Evolutionary conservation across 2,329 filamentous ascomycete species (phyloP), one percentile per base, ranked within the genome.

Genomic region (Beauveria sp.): DNA sequence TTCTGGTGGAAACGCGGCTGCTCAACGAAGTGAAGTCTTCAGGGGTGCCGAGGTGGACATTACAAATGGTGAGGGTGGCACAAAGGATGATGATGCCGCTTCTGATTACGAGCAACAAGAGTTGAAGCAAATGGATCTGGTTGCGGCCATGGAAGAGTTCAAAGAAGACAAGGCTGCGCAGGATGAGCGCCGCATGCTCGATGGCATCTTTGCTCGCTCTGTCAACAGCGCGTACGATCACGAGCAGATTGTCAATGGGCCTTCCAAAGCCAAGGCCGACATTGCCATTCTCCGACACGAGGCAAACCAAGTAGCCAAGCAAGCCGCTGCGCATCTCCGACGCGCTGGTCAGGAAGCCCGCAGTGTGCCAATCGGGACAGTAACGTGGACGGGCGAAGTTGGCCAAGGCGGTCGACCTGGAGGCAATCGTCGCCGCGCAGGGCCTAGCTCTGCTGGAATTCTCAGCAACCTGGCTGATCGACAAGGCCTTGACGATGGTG

Each of bases 191-290:
- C 89, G 91, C 50, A 85, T 98, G 66, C 89, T 98, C 78, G 88
- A 93, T 65, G 89, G 90, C 57, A 91, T 99, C 60, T 96, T 98
- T 71, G 88, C 92, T 1, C 86, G 88, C 46, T 89, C 91, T 2
- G 89, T 98, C 1, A 92, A 96, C 69, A 92, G 89, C n/a, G 91
- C 93, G 0, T 84, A 97, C 50, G 91, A 97, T 68, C 95, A 99
- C 71, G 95, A 98, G 66, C 85, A 91, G 59, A 96, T 98, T 68
- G 84, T 98, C 68, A 90, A 88, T 66, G 89, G 89, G 45, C 88
- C 86, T 67, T 84, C 85, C 57, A 86, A 86, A 61, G 78, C 90
- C 20, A 83, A 86, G 64, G 89, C 91, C 0, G 90, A 96, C 69
- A 86, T 87, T 5, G 83, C 83, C 26, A 88, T 96, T 66, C 86